A percentile compares a stretch with the other conserved stretches of the same genome.
Conservation (phyloP, 2,329 filamentous ascomycete genomes). For the Venturia oleaginea region DNA sequence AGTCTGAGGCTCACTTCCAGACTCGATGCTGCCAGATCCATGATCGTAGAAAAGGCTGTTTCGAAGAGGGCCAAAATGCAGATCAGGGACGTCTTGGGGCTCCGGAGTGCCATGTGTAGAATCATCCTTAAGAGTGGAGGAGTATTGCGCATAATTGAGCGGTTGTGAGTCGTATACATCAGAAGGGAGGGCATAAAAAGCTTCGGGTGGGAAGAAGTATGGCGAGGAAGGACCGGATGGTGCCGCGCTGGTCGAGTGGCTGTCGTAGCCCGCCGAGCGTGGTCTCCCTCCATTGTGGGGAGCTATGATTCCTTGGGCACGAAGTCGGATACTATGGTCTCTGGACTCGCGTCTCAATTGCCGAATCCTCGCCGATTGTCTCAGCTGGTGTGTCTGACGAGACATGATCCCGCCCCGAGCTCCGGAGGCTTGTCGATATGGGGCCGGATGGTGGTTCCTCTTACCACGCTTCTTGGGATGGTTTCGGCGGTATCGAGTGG, state of each 20-base stretch:
- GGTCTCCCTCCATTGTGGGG: background rate
- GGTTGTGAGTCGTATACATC: background rate
- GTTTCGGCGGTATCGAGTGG: slow-evolving; percentile 51
- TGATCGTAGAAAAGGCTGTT: slow-evolving; percentile 8
- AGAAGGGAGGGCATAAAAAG: background rate
- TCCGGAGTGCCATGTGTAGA: slow-evolving; percentile 1
- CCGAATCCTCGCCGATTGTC: slow-evolving; percentile 11
- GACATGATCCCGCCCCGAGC: slow-evolving; percentile 38
- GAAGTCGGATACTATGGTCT: background rate
- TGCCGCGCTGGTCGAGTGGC: background rate
- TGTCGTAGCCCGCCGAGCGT: background rate
- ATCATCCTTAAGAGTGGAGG: background rate
- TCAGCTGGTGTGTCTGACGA: slow-evolving; percentile 17
- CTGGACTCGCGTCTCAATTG: background rate
- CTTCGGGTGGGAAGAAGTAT: background rate
- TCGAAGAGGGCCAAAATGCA: slow-evolving; percentile 4
- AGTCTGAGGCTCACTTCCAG: slow-evolving; percentile 9
- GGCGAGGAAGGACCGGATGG: slow-evolving; percentile 3
- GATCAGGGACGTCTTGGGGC: background rate
- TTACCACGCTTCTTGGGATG: slow-evolving; percentile 31
- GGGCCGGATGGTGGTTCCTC: slow-evolving; percentile 22
- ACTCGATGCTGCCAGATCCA: background rate
- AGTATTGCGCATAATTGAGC: background rate
- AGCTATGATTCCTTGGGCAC: slow-evolving; percentile 8
- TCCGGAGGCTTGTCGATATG: slow-evolving; percentile 36